These are phyloP conservation scores for Xerocomellus intermedius DNA, from an alignment of 768 basidiomycete species.

Conservation along the genomic window DNA sequence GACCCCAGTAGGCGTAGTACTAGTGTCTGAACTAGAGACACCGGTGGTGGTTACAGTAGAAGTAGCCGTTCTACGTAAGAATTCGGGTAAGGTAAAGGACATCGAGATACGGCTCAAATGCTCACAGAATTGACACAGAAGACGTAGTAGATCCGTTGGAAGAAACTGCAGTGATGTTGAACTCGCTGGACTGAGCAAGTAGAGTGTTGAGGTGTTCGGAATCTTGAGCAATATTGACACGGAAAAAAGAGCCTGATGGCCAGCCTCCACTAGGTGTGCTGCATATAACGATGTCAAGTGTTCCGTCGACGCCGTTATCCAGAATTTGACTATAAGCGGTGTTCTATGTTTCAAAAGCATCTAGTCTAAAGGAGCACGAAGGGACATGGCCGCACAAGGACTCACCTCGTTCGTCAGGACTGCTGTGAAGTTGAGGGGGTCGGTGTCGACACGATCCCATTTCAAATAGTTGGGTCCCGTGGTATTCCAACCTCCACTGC, in stretches of 20 bases:
- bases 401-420: slow-evolving; percentile 64
- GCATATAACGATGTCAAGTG: slow-evolving; percentile 37
- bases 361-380: background rate
- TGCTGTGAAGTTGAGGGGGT: slow-evolving; percentile 64
- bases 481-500: slow-evolving; percentile 54
- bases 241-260: slow-evolving; percentile 60
- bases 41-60: background rate
- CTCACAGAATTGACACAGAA: slow-evolving; percentile 19
- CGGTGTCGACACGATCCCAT: slow-evolving; percentile 69
- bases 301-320: slow-evolving; percentile 52
- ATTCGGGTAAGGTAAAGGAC: background rate
- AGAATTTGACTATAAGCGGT: slow-evolving; percentile 47
- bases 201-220: slow-evolving; percentile 47
- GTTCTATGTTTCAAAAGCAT: slow-evolving; percentile 31
- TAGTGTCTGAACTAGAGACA: slow-evolving; percentile 27
- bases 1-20: slow-evolving; percentile 26
- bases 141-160: slow-evolving; percentile 18
- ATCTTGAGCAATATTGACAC: slow-evolving; percentile 67
- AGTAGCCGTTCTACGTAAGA: slow-evolving; percentile 10
- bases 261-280: slow-evolving; percentile 63
- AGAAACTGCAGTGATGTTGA: slow-evolving; percentile 42
- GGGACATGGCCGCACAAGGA: background rate
- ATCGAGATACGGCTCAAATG: background rate
- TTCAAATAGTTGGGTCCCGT: slow-evolving; percentile 49
- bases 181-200: slow-evolving; percentile 69